Percentiles rank a stretch among this genome's conserved stretches.
These are phyloP conservation scores for Penicillium sp. DNA, from an alignment of 2,329 filamentous ascomycete species.

Conservation along the genomic window DNA sequence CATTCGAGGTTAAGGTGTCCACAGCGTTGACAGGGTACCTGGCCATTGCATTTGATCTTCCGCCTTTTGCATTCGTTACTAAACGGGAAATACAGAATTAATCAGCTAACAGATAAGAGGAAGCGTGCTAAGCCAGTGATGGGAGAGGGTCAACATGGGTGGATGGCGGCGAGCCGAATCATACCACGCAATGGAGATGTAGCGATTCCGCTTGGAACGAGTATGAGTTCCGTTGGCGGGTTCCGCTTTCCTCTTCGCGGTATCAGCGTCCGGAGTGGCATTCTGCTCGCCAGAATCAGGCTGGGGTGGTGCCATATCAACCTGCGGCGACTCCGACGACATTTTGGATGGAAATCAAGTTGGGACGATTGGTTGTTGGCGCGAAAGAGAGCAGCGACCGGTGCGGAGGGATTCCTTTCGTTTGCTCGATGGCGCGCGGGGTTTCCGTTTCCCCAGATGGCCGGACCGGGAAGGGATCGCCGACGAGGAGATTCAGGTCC, in stretches of 20 bases:
- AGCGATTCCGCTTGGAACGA: conserved; percentile 57
- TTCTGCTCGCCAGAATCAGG: conserved; percentile 18
- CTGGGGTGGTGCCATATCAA: conserved; percentile 22
- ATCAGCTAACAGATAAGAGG: no score
- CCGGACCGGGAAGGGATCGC: no score
- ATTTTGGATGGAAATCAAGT: no score
- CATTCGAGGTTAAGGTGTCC: conserved; percentile 56
- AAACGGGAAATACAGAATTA: not conserved
- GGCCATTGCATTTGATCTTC: conserved; percentile 61
- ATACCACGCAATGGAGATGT: conserved; percentile 60
- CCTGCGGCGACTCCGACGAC: conserved; percentile 30
- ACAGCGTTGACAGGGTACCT: conserved; percentile 57
- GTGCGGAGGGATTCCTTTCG: conserved; percentile 33
- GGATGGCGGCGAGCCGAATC: no score
- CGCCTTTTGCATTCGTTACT: conserved; percentile 58
- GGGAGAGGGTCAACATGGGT: no score
- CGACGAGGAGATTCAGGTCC: no score
- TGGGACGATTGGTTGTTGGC: no score
- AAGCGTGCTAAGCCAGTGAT: no score
- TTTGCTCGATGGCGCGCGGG: no score
- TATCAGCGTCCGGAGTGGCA: conserved; percentile 20
- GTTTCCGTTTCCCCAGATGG: no score
- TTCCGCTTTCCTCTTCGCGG: conserved; percentile 38
- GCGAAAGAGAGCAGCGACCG: no score
- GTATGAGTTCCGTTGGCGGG: conserved; percentile 41